Base-by-base conservation (phyloP, 1,139 yeast species). In the Sugiyamaella paludigena region DNA sequence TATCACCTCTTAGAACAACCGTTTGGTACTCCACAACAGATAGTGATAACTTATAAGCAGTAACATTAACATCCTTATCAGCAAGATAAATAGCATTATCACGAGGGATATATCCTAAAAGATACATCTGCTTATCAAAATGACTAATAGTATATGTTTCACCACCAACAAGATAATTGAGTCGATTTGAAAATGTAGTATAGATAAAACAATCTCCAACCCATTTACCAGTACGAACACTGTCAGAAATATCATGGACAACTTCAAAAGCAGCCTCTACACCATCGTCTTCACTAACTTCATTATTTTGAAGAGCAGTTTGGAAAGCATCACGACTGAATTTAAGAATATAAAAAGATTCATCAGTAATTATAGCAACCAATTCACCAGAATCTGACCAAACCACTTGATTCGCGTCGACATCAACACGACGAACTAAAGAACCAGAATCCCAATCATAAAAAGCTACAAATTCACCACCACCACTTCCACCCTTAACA, bases 321-420 rank as follows among this genome's bases (percentile, higher is more conserved):
- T 77, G 79, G 65, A 84, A 87, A 10, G 78, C 69, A 12, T 81
- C 87, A 59, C 80, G 80, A 63, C 83, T 81, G 68, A 79, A 92
- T 56, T 82, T 78, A 62, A 92, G 78, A 40, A 89, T 84, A 66
- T 85, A 92, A n/a, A 95, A 85, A 49, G 83, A 80, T 49, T 87
- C 87, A 11, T 81, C 77, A 36, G 95, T 80, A 40, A 85, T 71
- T 42, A 92, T 80, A 57, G 94, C 81, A 38, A 92, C 83, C 53
- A 91, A 77, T 63, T 87, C 96, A 49, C 98, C 98, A 58, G 86
- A 84, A 55, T 87, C 96, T 31, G 96, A 83, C 99, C 99, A 92
- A 52, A 84, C 75, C 35, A 92, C 84, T 61, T 87, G 91, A 49
- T 75, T 79, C 32, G 66, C 68, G 39, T 63, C 91, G 51, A 91